Percentiles rank a stretch among this genome's conserved stretches.
phyloP scores from a whole-genome alignment of 2,329 filamentous ascomycete genomes.

The Trichophyton equinum region DNA sequence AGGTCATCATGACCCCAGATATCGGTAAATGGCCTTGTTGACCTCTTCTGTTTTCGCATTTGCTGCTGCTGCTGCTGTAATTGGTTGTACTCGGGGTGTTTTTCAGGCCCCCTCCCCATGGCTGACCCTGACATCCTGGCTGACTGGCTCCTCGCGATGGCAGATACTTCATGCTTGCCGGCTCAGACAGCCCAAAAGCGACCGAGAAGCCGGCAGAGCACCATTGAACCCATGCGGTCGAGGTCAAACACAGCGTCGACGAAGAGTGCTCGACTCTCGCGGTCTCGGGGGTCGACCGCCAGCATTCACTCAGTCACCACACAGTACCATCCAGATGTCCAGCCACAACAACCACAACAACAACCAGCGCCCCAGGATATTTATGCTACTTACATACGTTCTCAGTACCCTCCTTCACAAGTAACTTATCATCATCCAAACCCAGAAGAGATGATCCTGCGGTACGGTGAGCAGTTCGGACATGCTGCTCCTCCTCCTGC shows the following conservation, averaged over 20 bases:
- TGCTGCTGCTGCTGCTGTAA: too few species aligned
- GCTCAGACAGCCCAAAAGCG: conserved; percentile 29
- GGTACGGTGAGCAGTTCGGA: conserved; percentile 32
- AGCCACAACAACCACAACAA: conserved; percentile 18
- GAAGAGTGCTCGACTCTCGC: conserved; percentile 29
- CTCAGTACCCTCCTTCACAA: conserved; percentile 24
- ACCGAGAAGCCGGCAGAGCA: conserved; percentile 30
- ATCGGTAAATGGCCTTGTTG: conserved; percentile 19
- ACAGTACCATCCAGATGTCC: conserved; percentile 32
- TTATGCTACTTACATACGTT: conserved; percentile 29
- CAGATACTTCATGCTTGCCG: conserved; percentile 14
- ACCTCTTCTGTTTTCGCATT: neutral
- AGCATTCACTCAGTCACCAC: conserved; percentile 38
- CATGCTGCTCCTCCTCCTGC: conserved; percentile 23
- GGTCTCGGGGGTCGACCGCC: conserved; percentile 36
- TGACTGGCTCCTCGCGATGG: neutral
- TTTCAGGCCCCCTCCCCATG: neutral
- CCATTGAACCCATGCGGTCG: conserved; percentile 29
- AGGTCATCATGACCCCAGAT: conserved; percentile 21
- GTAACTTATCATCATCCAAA: conserved; percentile 27
- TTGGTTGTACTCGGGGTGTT: neutral
- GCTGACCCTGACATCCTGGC: neutral
- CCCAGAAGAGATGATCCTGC: conserved; percentile 36
- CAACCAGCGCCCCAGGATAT: conserved; percentile 16
- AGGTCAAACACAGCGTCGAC: conserved; percentile 32